Base-by-base conservation (phyloP, 2,329 filamentous ascomycete species). In the Apiospora arundinis region DNA sequence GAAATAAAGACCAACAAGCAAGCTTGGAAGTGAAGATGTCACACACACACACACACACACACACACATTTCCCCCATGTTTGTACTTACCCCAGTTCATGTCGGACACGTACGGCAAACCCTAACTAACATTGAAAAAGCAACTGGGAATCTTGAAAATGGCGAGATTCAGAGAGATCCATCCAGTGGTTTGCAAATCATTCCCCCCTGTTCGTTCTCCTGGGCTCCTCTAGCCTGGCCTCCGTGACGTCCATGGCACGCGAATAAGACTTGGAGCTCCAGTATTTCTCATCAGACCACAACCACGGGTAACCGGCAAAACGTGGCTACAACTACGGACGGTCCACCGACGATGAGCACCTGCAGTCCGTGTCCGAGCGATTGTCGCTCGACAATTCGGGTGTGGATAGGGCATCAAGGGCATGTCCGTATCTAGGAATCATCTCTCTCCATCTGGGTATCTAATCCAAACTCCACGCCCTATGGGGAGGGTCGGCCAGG, bases 211-310 rank as follows among this genome's bases (percentile, higher is more conserved):
- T 28, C 25, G 4, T 6, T 28, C 25, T 25, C 25, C 28, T 32
- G 49, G 16, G 6, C 23, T 25, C 49, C 7, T 25, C 25, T 40
- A 40, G 18, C 8, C 56, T 63, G 28, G 4, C 28, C 5, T 63
- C 56, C 56, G 56, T 63, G 56, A 63, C 56, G 56, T 63, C 56
- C 56, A 63, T 63, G 56, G 56, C 56, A 63, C 56, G 56, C 56
- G 56, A 40, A 40, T 40, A 63, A 63, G 56, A 63, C 56, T 63
- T 40, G 56, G 56, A 63, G 56, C 56, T 63, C 56, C 32, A 63
- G n/a, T 40, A 28, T 63, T 63, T 40, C 56, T 63, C 56, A 63
- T 63, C 56, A 63, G 56, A 40, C 56, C 32, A 63, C 49, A 28
- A 56, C 49, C 14, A 56, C 56, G 56, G 32, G 56, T 63, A 63